Evolutionary conservation across 805 yeast genomes (phyloP).

Genomic region (Candida jianshihensis): DNA sequence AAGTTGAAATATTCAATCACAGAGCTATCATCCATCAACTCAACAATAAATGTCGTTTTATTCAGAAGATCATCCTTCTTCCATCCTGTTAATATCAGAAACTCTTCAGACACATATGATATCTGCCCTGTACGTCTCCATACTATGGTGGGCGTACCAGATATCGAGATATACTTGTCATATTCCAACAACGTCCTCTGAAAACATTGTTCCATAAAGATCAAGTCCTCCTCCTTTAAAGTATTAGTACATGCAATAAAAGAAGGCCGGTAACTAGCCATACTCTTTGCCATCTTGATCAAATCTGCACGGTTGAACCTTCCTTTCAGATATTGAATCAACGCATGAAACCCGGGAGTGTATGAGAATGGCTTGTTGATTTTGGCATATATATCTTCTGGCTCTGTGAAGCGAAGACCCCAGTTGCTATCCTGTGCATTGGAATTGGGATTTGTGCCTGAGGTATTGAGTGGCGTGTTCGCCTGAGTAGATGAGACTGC

Average conservation of each 20-base stretch:
- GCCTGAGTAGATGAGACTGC: constrained; percentile 18
- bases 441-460: no score
- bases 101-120: constrained; percentile 92
- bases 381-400: constrained; percentile 72
- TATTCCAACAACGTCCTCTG: constrained; percentile 88
- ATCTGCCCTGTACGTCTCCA: constrained; percentile 97
- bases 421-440: no score
- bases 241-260: constrained; percentile 90
- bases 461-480: no score
- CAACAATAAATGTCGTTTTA: constrained; percentile 65
- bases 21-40: constrained; percentile 79
- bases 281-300: constrained; percentile 75
- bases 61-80: constrained; percentile 57
- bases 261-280: constrained; percentile 88
- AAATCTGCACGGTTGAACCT: constrained; percentile 66
- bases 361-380: constrained; percentile 77
- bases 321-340: constrained; percentile 63
- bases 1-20: constrained; percentile 84
- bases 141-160: constrained; percentile 91
- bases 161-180: constrained; percentile 71
- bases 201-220: constrained; percentile 94
- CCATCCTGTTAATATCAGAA: constrained; percentile 91
- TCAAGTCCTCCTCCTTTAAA: constrained; percentile 81
- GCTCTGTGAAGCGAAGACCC: constrained; percentile 48
- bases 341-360: constrained; percentile 83